Conservation (phyloP, 225 moss, liverwort and hornwort species). For the Polytrichum commune region DNA sequence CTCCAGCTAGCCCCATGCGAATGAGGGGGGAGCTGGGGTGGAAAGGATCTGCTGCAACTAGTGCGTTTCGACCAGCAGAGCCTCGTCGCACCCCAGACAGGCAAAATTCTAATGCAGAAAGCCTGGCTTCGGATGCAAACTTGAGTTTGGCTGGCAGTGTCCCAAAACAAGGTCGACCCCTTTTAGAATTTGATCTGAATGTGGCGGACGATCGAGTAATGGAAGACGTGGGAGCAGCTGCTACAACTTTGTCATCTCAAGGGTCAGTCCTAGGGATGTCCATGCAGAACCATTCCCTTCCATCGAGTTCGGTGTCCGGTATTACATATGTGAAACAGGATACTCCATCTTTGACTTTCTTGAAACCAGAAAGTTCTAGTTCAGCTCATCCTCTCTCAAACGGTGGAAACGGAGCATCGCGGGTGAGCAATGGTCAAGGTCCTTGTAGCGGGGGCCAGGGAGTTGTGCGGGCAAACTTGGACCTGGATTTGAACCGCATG, state of each 20-base stretch:
- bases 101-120: slow-evolving; percentile 64
- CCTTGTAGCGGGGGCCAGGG: slow-evolving; percentile 40
- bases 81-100: slow-evolving; percentile 93
- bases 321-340: slow-evolving; percentile 65
- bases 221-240: slow-evolving; percentile 54
- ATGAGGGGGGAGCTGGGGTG: slow-evolving; percentile 93
- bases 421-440: slow-evolving; percentile 44
- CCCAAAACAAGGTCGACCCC: slow-evolving; percentile 66
- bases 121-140: slow-evolving; percentile 57
- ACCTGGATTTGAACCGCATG: slow-evolving; percentile 86
- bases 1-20: slow-evolving; percentile 90
- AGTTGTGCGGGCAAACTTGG: slow-evolving; percentile 51
- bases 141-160: slow-evolving; percentile 33
- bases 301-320: slow-evolving; percentile 66
- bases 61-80: slow-evolving; percentile 98
- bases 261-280: slow-evolving; percentile 75
- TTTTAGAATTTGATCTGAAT: slow-evolving; percentile 88
- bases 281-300: slow-evolving; percentile 49
- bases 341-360: slow-evolving; percentile 44
- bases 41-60: slow-evolving; percentile 98
- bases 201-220: slow-evolving; percentile 80
- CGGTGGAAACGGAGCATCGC: slow-evolving; percentile 43
- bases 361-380: slow-evolving; percentile 72
- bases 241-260: slow-evolving; percentile 69
- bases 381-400: slow-evolving; percentile 67